Evolutionary conservation across 352 stramenopile genomes (phyloP), one percentile per base, ranked within the genome.

Genomic region (Sclerospora graminicola): DNA sequence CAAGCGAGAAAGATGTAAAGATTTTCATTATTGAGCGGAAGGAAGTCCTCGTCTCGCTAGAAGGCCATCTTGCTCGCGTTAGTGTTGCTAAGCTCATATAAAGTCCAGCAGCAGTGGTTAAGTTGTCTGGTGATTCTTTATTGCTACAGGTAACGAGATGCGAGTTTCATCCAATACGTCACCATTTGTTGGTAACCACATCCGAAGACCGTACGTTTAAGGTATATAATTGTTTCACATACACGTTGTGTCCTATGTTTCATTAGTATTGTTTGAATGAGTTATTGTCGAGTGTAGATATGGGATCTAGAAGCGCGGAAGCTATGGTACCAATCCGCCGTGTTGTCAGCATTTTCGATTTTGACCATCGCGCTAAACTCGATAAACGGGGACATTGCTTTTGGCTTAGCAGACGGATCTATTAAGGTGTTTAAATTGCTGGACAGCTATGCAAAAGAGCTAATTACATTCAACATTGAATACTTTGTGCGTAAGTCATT

Each of bases 191-290:
- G 32, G 38, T 91, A 38, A 88, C 80, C 2, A 65, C 61, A 28
- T 91, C 77, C 0, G 80, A 91, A 56, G 80, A 89, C 53, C 75
- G 77, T 13, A 91, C 80, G 11, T 91, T 89, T 48, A 91, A 89
- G 59, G 79, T 87, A 47, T 19, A 10, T 6, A 24, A 26, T 14
- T 13, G 1, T 28, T 4, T 32, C 6, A 26, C 21, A 26, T 26
- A 6, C 3, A 26, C 6, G 21, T 26, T 26, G 21, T 26, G 21
- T 26, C 21, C 21, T 3, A 26, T 26, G 21, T 26, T 26, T 26
- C 21, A 26, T 26, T 26, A 26, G 21, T 6, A 26, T 26, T 26
- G 21, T 26, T 26, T 26, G 21, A 26, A 26, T 26, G 21, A 3
- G 21, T n/a, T n/a, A n/a, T n/a, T n/a, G n/a, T n/a, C 21, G 33